phyloP scores from a whole-genome alignment of 2,329 filamentous ascomycete genomes.

The Orbilia ellipsospora region DNA sequence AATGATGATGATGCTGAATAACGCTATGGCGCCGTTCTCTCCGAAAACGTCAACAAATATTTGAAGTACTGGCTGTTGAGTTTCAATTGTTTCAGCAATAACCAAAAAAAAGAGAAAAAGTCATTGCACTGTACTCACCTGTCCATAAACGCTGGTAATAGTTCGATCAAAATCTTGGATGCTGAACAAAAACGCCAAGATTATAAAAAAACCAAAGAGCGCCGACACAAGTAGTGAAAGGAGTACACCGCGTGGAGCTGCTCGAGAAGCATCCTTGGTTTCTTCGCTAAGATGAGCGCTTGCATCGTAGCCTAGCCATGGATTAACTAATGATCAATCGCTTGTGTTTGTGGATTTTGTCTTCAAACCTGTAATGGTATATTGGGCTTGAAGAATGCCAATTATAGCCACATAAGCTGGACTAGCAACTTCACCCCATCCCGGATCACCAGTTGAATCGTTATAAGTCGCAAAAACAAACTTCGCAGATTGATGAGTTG shows the following conservation, averaged over 20 bases:
- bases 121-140: slow-evolving; percentile 5
- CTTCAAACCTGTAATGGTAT: slow-evolving; percentile 64
- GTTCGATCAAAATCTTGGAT: slow-evolving; percentile 70
- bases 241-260: slow-evolving; percentile 70
- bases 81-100: neutral
- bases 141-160: slow-evolving; percentile 64
- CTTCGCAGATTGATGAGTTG: slow-evolving; percentile 68
- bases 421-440: slow-evolving; percentile 68
- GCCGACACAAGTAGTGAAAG: slow-evolving; percentile 69
- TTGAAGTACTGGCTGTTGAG: slow-evolving; percentile 67
- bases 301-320: slow-evolving; percentile 66
- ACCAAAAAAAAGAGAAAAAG: neutral
- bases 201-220: slow-evolving; percentile 71
- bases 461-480: slow-evolving; percentile 70
- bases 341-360: neutral
- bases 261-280: slow-evolving; percentile 69
- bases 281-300: slow-evolving; percentile 71
- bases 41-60: slow-evolving; percentile 71
- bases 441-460: slow-evolving; percentile 67
- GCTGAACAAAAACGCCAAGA: slow-evolving; percentile 70
- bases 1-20: slow-evolving; percentile 70
- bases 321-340: neutral
- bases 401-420: slow-evolving; percentile 69
- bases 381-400: slow-evolving; percentile 69
- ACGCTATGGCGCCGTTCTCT: slow-evolving; percentile 68